Base-by-base conservation (phyloP, 225 moss, liverwort and hornwort genomes). In the Anthoceros angustus region DNA sequence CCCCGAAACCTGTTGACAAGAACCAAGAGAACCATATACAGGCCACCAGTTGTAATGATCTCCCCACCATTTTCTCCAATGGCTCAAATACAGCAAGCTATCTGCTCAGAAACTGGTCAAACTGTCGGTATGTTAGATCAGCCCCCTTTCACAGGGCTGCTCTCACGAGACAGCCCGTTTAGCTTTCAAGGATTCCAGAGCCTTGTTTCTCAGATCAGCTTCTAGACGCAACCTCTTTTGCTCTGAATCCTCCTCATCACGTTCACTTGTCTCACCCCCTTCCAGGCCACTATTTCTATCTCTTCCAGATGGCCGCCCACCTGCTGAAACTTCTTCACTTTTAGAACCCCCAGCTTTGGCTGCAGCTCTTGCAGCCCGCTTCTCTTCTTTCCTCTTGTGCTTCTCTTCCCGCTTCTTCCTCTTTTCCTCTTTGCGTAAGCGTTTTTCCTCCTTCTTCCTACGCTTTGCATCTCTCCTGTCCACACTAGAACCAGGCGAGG, bases 241-340 rank as follows among this genome's bases (percentile, higher is more conserved):
- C 55, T 55, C 55, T 55, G 55, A 55, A 18, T 55, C 55, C 55
- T 18, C 55, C 18, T 55, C 55, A 55, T 55, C 55, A 55, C 23
- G n/a, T 23, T 15, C n/a, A 15, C 55, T 20, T 12, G 7, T 9
- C 18, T 55, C 55, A 18, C 55, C 55, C 18, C 6, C 8, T 18
- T 55, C 55, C 14, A 12, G 23, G 23, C 55, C 6, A 9, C 23
- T 23, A 20, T 15, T 7, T 12, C 0, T 23, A 55, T 55, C 55
- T 15, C 23, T 15, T 15, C 6, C 55, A 15, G 18, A 15, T 18
- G 55, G 55, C 1, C 55, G 55, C 7, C 23, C 55, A 55, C 8
- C 14, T 7, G 18, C 55, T 20, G 18, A 32, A 32, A 32, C 23
- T 3, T 55, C 55, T 20, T 55, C 55, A 20, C 55, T 7, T 20